Conservation (phyloP, 495 filamentous ascomycete species). For the Podospora pseudoanserina region DNA sequence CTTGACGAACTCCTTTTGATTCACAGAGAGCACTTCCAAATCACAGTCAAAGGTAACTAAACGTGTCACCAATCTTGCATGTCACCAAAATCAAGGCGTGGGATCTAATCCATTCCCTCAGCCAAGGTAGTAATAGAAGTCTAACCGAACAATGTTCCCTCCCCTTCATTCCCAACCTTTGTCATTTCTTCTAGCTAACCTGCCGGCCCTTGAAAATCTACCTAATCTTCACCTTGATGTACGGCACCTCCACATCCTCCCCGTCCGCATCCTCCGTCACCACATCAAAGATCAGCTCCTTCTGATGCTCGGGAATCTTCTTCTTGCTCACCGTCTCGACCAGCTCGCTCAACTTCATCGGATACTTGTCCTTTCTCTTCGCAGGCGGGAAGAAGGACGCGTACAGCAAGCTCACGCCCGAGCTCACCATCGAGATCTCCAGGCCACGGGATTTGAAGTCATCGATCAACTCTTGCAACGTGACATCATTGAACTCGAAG, state of each 20-base stretch:
- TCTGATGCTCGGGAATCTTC: slow-evolving; percentile 83
- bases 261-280: slow-evolving; percentile 85
- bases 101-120: too few species aligned
- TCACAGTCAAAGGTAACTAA: too few species aligned
- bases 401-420: slow-evolving; percentile 93
- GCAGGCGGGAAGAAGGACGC: slow-evolving; percentile 86
- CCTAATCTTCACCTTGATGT: slow-evolving; percentile 78
- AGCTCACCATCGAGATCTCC: slow-evolving; percentile 87
- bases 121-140: background rate
- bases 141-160: background rate
- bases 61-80: too few species aligned
- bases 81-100: too few species aligned
- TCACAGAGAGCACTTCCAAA: too few species aligned
- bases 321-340: slow-evolving; percentile 90
- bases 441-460: slow-evolving; percentile 78
- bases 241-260: slow-evolving; percentile 96
- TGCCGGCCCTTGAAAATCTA: slow-evolving; percentile 19
- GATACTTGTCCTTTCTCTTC: slow-evolving; percentile 74
- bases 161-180: background rate
- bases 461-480: slow-evolving; percentile 75
- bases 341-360: slow-evolving; percentile 70
- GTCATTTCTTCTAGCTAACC: background rate
- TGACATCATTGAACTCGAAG: slow-evolving; percentile 86
- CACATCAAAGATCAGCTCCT: slow-evolving; percentile 94
- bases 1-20: too few species aligned